Conservation (phyloP, 2,329 filamentous ascomycete species). For the Hypoxylon sp. region DNA sequence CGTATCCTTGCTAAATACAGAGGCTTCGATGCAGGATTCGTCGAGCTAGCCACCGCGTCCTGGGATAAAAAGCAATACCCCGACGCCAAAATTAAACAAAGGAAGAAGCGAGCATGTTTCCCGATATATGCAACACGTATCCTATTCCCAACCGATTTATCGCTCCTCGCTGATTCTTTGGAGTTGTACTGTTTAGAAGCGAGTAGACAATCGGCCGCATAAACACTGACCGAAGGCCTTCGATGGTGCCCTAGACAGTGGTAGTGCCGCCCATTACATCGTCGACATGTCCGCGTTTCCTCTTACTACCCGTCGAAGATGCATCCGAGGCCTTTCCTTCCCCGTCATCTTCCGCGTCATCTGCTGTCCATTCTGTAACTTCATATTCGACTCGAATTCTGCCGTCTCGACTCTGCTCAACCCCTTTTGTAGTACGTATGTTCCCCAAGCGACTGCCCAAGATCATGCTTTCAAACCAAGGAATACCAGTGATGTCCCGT, state of each 20-base stretch:
- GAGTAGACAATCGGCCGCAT: constrained; percentile 32
- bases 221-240: constrained; percentile 23
- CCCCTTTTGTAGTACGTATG: constrained; percentile 73
- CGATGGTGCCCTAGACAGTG: constrained; percentile 21
- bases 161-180: constrained; percentile 32
- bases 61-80: constrained; percentile 23
- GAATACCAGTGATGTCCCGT: constrained; percentile 78
- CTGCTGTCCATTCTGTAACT: constrained; percentile 79
- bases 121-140: constrained; percentile 32
- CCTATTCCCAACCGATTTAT: constrained; percentile 21
- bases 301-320: constrained; percentile 64
- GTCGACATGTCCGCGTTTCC: constrained; percentile 65
- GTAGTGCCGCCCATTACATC: constrained; percentile 32
- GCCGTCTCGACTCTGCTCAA: constrained; percentile 71
- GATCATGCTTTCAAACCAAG: constrained; percentile 89
- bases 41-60: constrained; percentile 18
- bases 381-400: constrained; percentile 84
- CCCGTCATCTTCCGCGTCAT: constrained; percentile 61
- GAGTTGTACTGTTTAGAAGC: constrained; percentile 25
- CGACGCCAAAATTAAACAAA: constrained; percentile 20
- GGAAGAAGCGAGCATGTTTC: constrained; percentile 21
- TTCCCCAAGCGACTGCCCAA: constrained; percentile 80
- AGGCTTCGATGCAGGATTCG: constrained; percentile 19
- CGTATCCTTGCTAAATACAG: constrained; percentile 35
- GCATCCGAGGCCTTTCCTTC: constrained; percentile 55